Conservation (phyloP, 1,284 basidiomycete genomes). For the Sanghuangporus sanghuang region DNA sequence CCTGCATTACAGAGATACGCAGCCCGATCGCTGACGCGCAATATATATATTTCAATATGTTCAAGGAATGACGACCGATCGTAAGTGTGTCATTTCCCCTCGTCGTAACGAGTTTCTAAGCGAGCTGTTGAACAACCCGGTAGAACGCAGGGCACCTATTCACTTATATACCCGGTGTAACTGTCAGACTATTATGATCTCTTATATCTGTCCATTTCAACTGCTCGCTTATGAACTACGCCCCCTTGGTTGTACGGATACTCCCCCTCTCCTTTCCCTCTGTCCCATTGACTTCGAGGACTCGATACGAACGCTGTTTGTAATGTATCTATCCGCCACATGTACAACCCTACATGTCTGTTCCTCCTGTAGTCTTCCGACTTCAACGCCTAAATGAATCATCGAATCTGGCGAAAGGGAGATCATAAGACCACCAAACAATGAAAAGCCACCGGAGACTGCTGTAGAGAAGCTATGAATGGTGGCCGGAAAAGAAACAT, state of each 20-base stretch:
- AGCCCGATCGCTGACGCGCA: neutral
- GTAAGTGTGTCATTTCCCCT: neutral
- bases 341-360: neutral
- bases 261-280: neutral
- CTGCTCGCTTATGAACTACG: neutral
- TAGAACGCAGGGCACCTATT: neutral
- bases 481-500: too few species aligned
- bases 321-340: neutral
- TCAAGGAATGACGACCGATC: neutral
- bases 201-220: neutral
- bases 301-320: neutral
- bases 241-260: too few species aligned
- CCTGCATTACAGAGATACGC: neutral
- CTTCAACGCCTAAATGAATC: too few species aligned
- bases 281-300: neutral
- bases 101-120: neutral
- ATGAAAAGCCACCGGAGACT: too few species aligned
- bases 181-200: neutral
- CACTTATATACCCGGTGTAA: neutral
- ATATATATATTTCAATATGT: too few species aligned
- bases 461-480: too few species aligned
- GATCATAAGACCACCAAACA: too few species aligned
- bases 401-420: too few species aligned
- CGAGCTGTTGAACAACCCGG: neutral
- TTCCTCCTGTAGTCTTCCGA: neutral